phyloP scores from a whole-genome alignment of 495 filamentous ascomycete genomes.

The Aspergillus campestris region DNA sequence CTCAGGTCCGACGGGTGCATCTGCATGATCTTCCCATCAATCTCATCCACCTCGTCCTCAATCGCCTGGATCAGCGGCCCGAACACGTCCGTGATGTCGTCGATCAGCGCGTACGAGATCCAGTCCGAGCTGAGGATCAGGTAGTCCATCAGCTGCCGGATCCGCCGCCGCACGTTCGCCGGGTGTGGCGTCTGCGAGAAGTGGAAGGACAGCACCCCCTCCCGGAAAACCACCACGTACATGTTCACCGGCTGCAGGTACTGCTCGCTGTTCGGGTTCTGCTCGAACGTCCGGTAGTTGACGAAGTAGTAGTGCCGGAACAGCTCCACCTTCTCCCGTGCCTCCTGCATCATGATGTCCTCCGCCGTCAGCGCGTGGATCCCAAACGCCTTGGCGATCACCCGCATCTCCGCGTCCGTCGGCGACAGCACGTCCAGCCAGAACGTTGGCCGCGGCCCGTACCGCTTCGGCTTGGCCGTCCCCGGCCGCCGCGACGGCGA shows the following conservation, averaged over 20 bases:
- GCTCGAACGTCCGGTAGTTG: slow-evolving; percentile 95
- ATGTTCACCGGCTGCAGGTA: slow-evolving; percentile 95
- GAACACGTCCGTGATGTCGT: slow-evolving; percentile 96
- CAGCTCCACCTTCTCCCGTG: slow-evolving; percentile 94
- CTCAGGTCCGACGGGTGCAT: slow-evolving; percentile 52
- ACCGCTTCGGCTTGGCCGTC: slow-evolving; percentile 50
- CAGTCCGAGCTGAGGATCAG: slow-evolving; percentile 88
- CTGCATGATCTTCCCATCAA: slow-evolving; percentile 72
- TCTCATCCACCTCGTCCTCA: slow-evolving; percentile 81
- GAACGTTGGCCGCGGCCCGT: slow-evolving; percentile 85
- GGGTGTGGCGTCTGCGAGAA: slow-evolving; percentile 89
- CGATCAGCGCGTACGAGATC: slow-evolving; percentile 97
- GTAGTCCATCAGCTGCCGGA: slow-evolving; percentile 91
- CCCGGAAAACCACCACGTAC: slow-evolving; percentile 94
- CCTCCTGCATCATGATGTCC: slow-evolving; percentile 95
- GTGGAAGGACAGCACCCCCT: slow-evolving; percentile 92
- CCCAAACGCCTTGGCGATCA: slow-evolving; percentile 83
- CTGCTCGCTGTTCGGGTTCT: slow-evolving; percentile 77
- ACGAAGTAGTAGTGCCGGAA: slow-evolving; percentile 97
- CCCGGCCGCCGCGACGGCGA: slow-evolving; percentile 15
- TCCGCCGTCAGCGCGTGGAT: slow-evolving; percentile 93
- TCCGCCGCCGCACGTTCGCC: slow-evolving; percentile 86
- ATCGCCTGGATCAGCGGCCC: slow-evolving; percentile 83
- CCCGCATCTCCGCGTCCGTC: slow-evolving; percentile 86
- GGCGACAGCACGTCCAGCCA: slow-evolving; percentile 92